Evolutionary conservation across 2,329 filamentous ascomycete species (phyloP), one percentile per base, ranked within the genome.

Genomic region (Clathrospora elynae): DNA sequence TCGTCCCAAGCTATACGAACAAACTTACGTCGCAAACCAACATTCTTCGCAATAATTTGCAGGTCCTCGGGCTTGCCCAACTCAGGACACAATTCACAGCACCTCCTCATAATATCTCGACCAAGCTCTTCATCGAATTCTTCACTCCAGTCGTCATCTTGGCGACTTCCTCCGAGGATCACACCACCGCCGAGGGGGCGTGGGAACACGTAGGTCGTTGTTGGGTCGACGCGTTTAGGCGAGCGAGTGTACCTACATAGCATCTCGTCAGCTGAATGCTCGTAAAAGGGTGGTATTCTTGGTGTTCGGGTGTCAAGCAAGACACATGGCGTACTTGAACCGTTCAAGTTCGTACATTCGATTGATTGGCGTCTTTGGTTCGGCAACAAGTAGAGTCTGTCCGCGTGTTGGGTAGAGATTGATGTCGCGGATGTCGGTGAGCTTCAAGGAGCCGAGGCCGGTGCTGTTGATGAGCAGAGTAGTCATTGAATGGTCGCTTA

Each of bases 391-490:
- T 0, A 95, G 85, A 4, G 88, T 84, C 71, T 97, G 92, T 1
- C 90, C 92, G 2, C 93, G 83, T 1, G 70, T 72, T 1, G 93
- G 92, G 42, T 84, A 79, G 53, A 97, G 78, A 3, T 78, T 80
- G 34, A 74, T 72, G 63, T 97, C 92, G 64, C 80, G 75, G 0
- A 97, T 90, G 26, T 93, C 93, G n/a, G 87, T 88, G 1, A 97
- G 82, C 38, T 79, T 82, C 29, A 81, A 79, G 0, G 90, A 85
- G 7, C 86, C 81, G 4, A 97, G 75, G 0, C 90, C 93, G 0
- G 90, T 91, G 57, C 88, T 88, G 66, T 97, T 97, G 55, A 97
- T 74, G 1, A 96, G 74, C 2, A 95, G 70, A 51, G 88, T 82
- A 1, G 85, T 84, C 0, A 75, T 73, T 47, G 83, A 77, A 60